Evolutionary conservation across 139 green algal genomes (phyloP).

Genomic region (Micromonas commoda): DNA sequence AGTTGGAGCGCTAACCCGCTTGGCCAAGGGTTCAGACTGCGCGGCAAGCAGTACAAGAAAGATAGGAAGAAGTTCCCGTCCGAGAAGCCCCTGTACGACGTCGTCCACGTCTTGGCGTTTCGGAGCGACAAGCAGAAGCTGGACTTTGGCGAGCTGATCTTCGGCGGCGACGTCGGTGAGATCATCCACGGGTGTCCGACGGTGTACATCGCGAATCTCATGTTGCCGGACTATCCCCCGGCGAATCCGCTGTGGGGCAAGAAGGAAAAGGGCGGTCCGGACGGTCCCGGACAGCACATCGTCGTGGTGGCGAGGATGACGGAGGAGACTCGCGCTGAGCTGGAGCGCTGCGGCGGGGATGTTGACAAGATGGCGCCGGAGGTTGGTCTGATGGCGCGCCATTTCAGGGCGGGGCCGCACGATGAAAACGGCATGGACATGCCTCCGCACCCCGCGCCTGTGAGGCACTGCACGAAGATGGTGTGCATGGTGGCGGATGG

Average conservation of each 20-base stretch:
- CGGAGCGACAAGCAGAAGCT: not conserved
- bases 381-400: not conserved
- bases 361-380: not conserved
- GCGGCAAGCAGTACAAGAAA: slow-evolving; percentile 8
- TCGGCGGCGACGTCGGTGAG: not conserved
- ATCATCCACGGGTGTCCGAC: not conserved
- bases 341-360: not conserved
- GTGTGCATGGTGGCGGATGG: slow-evolving; percentile 12
- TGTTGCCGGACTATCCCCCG: slow-evolving; percentile 13
- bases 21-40: not conserved
- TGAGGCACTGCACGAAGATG: slow-evolving; percentile 13
- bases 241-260: not conserved
- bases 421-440: not conserved
- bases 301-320: not conserved
- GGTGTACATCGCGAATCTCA: slow-evolving; percentile 11
- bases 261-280: not conserved
- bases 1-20: not conserved
- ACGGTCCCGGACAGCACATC: slow-evolving; percentile 1
- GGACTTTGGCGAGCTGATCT: slow-evolving; percentile 1
- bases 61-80: slow-evolving; percentile 6
- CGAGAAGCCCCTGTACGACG: slow-evolving; percentile 2
- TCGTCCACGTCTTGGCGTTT: not conserved
- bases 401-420: not conserved
- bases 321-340: not conserved
- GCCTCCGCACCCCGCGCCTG: not conserved